Conservation (phyloP, 2,329 filamentous ascomycete genomes). For the Penicillium brevicompactum region DNA sequence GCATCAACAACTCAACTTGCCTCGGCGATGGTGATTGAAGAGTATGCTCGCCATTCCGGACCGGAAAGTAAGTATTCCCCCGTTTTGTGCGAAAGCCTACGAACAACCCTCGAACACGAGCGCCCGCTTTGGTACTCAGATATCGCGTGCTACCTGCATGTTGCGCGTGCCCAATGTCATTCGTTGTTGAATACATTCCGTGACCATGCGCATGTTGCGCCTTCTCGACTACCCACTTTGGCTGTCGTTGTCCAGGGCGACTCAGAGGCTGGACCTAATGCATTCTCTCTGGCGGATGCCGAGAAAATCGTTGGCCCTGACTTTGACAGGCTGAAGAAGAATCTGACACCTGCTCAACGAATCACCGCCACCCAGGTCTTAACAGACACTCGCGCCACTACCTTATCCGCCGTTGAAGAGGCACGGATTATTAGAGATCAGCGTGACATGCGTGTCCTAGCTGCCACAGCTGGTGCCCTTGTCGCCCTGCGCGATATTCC, state of each 20-base stretch:
- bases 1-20: slow-evolving; percentile 86
- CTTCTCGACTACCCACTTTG: slow-evolving; percentile 73
- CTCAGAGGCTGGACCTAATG: slow-evolving; percentile 83
- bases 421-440: slow-evolving; percentile 76
- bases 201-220: slow-evolving; percentile 80
- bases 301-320: slow-evolving; percentile 85
- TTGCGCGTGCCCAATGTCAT: slow-evolving; percentile 87
- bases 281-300: slow-evolving; percentile 84
- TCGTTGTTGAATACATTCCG: slow-evolving; percentile 89
- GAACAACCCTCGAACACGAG: slow-evolving; percentile 77
- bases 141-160: slow-evolving; percentile 84
- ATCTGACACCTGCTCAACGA: slow-evolving; percentile 83
- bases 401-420: slow-evolving; percentile 73
- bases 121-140: slow-evolving; percentile 84
- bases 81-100: slow-evolving; percentile 60
- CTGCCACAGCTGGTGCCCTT: slow-evolving; percentile 82
- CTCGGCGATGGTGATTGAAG: slow-evolving; percentile 81
- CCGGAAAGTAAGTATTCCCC: slow-evolving; percentile 35
- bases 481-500: slow-evolving; percentile 85
- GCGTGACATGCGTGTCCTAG: slow-evolving; percentile 82
- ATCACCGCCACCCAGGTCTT: slow-evolving; percentile 80
- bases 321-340: slow-evolving; percentile 84
- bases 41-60: slow-evolving; percentile 68
- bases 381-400: slow-evolving; percentile 72
- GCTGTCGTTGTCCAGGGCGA: slow-evolving; percentile 95